Evolutionary conservation across 495 filamentous ascomycete genomes (phyloP), one percentile per base, ranked within the genome.

Genomic region (Trichoderma parareesei): DNA sequence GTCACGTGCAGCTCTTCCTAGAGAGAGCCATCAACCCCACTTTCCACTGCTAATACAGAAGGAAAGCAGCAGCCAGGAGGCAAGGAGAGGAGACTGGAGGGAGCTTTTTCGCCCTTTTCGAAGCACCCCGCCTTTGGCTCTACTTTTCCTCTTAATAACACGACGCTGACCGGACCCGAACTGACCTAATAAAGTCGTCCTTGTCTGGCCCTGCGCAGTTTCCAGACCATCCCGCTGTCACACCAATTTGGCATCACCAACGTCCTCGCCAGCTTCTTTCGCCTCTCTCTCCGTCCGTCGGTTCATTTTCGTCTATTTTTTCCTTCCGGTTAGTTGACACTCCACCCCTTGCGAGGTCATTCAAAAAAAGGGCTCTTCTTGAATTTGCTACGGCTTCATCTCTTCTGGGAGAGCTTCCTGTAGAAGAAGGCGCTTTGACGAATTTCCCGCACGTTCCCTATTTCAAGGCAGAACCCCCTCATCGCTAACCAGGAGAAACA

Each of bases 151-250:
- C 53, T 57, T 35, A 35, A 27, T 27, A 27, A 27, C 27, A 27
- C 27, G 27, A 27, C 27, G 27, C 27, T 27, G 27, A 27, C 27
- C 27, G 27, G 27, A 27, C 27, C 2, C 2, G 27, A 27, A 27
- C 27, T 27, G 27, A 27, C 27, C 27, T n/a, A n/a, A n/a, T n/a
- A n/a, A n/a, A n/a, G n/a, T n/a, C n/a, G n/a, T n/a, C n/a, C n/a
- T 27, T 27, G 27, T 27, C 27, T 27, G 27, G 27, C 27, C 33
- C 53, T 57, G 53, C 53, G 20, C 27, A 57, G 33, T 49, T 49
- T 18, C 46, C 53, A 57, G 53, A 57, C 53, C 20, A 33, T 57
- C 53, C 53, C 53, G 53, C 53, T 57, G 53, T 57, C 53, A 57
- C 53, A 57, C 53, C 53, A 57, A 57, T 57, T 57, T 57, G 53